Base-by-base conservation (phyloP, 2,329 filamentous ascomycete genomes). In the Talaromyces albobiverticillius region DNA sequence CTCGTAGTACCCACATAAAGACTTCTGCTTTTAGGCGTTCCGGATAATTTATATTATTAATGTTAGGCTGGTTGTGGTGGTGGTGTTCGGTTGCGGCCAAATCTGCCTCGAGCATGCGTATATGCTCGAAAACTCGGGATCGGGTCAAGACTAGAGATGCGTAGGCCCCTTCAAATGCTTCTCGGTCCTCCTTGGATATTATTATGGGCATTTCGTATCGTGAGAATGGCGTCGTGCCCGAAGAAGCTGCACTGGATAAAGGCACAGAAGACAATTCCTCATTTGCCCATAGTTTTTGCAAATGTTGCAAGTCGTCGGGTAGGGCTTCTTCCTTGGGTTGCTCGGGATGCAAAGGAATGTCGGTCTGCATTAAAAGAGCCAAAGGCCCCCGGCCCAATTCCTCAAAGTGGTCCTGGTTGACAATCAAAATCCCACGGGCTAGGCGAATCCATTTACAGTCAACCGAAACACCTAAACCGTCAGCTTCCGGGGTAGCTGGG, bases 391-490 rank as follows among this genome's bases (percentile, higher is more conserved):
- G 13, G 5, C 13, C 34, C 5, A 55, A 46, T 20, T 42, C 49
- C 3, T 46, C 41, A 2, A 54, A 11, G 20, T 49, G 46, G 5
- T 36, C 42, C 5, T 22, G 18, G 41, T 20, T 47, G 16, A 55
- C 47, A 25, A 51, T 32, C 4, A 50, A 18, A 16, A 54, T 51
- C 16, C 55, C 55, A 22, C 51, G 32, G 4, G 55, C 40, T n/a
- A 57, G 18, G 10, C 46, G 51, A 31, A 57, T 57, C 55, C 55
- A 57, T 50, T 54, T 57, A 22, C 34, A 50, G 42, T 57, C 55
- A 23, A 57, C n/a, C n/a, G 8, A 11, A 16, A 22, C n/a, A 40
- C 11, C 36, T 16, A 3, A 14, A 8, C 14, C 34, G 13, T 29
- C 29, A 13, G 40, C 43, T 22, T 53, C 45, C 16, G 23, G 42